Evolutionary conservation across 2,329 filamentous ascomycete species (phyloP).

Genomic region (Ustulina deusta): DNA sequence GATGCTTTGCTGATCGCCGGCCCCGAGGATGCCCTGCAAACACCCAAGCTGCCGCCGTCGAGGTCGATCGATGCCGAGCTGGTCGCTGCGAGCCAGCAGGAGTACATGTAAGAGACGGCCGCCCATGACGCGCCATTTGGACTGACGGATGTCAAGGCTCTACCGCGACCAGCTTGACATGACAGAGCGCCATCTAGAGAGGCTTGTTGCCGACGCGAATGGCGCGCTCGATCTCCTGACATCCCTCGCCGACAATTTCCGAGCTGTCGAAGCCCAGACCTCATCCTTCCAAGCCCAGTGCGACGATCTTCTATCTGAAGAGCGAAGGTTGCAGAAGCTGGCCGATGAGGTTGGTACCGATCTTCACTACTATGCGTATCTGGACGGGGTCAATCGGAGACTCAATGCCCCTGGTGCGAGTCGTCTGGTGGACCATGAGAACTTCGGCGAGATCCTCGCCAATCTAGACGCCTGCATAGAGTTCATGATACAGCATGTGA

Average conservation of each 20-base stretch:
- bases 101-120: slow-evolving; percentile 76
- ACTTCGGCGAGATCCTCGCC: slow-evolving; percentile 87
- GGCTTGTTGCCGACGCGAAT: slow-evolving; percentile 81
- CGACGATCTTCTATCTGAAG: slow-evolving; percentile 85
- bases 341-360: slow-evolving; percentile 89
- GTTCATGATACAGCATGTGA: slow-evolving; percentile 89
- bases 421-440: slow-evolving; percentile 83
- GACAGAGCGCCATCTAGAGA: slow-evolving; percentile 84
- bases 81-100: slow-evolving; percentile 83
- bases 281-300: slow-evolving; percentile 94
- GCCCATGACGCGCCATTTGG: slow-evolving; percentile 5
- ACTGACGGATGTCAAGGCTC: slow-evolving; percentile 62
- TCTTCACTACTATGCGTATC: slow-evolving; percentile 92
- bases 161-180: slow-evolving; percentile 85
- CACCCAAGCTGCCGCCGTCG: slow-evolving; percentile 51
- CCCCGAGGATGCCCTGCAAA: slow-evolving; percentile 41
- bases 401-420: slow-evolving; percentile 93
- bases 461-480: slow-evolving; percentile 91
- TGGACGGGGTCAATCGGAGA: slow-evolving; percentile 89
- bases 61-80: slow-evolving; percentile 76
- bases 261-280: slow-evolving; percentile 87
- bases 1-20: slow-evolving; percentile 63
- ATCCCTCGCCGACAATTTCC: slow-evolving; percentile 86
- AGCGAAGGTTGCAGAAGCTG: slow-evolving; percentile 80
- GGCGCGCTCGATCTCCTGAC: slow-evolving; percentile 80